phyloP scores from a whole-genome alignment of 768 basidiomycete genomes.

The Rhizopogon vinicolor region DNA sequence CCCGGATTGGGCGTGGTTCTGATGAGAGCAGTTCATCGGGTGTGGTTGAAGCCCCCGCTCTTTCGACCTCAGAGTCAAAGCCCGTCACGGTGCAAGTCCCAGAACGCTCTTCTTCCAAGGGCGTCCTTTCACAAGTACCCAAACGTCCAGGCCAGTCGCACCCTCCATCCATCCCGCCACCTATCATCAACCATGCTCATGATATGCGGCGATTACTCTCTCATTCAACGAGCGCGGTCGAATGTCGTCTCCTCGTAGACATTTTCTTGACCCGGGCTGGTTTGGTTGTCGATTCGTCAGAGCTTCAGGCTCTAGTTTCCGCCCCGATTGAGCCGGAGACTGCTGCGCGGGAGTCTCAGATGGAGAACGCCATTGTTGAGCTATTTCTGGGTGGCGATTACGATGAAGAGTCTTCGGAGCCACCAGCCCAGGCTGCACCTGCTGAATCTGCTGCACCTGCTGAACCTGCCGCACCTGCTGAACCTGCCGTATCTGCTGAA shows the following conservation, averaged over 20 bases:
- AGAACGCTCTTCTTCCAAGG: conserved; percentile 14
- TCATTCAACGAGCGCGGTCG: conserved; percentile 69
- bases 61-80: conserved; percentile 2
- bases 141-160: conserved; percentile 13
- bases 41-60: neutral
- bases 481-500: neutral
- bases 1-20: neutral
- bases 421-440: neutral
- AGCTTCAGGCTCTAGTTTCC: conserved; percentile 23
- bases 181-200: conserved; percentile 42
- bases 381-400: conserved; percentile 30
- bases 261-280: conserved; percentile 72
- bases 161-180: conserved; percentile 15
- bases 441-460: too few species aligned
- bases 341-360: conserved; percentile 9
- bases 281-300: conserved; percentile 29
- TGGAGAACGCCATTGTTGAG: conserved; percentile 53
- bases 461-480: neutral
- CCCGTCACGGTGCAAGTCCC: neutral
- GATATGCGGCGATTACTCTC: conserved; percentile 67
- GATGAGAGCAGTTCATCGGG: neutral
- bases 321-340: conserved; percentile 33
- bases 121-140: conserved; percentile 1
- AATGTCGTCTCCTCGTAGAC: conserved; percentile 82
- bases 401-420: neutral